Conservation (phyloP, 495 filamentous ascomycete species). For the Neurospora sp. region DNA sequence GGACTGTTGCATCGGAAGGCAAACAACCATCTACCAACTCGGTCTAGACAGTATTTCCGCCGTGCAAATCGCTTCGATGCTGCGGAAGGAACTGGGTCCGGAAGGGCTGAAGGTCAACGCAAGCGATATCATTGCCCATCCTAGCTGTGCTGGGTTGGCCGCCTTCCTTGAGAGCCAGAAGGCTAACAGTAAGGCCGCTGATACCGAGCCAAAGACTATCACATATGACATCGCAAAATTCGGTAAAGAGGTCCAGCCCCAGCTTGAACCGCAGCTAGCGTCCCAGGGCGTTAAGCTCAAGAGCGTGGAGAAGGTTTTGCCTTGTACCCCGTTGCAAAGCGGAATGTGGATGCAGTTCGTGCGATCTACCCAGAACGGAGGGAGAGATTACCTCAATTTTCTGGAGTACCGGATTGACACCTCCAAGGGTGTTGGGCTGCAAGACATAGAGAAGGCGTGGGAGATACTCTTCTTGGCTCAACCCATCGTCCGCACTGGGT, state of each 20-base stretch:
- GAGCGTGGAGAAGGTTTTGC: conserved; percentile 38
- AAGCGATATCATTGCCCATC: conserved; percentile 58
- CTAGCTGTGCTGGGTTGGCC: conserved; percentile 40
- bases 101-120: conserved; percentile 45
- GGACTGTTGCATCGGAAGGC: conserved; percentile 43
- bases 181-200: not conserved
- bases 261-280: conserved; percentile 18
- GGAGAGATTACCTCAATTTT: conserved; percentile 54
- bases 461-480: conserved; percentile 34
- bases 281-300: not conserved
- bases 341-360: conserved; percentile 56
- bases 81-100: conserved; percentile 33
- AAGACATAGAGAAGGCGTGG: conserved; percentile 47
- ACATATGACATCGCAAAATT: conserved; percentile 36
- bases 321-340: conserved; percentile 55
- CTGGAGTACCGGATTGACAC: no score
- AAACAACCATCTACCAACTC: conserved; percentile 66
- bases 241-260: conserved; percentile 20
- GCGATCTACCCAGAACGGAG: conserved; percentile 28
- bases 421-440: not conserved
- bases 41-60: conserved; percentile 85
- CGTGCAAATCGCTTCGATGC: conserved; percentile 59
- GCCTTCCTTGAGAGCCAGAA: conserved; percentile 16
- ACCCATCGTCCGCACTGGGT: conserved; percentile 66
- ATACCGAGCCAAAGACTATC: conserved; percentile 15